Conservation (phyloP, 768 basidiomycete species). For the Leccinellum luteum region DNA sequence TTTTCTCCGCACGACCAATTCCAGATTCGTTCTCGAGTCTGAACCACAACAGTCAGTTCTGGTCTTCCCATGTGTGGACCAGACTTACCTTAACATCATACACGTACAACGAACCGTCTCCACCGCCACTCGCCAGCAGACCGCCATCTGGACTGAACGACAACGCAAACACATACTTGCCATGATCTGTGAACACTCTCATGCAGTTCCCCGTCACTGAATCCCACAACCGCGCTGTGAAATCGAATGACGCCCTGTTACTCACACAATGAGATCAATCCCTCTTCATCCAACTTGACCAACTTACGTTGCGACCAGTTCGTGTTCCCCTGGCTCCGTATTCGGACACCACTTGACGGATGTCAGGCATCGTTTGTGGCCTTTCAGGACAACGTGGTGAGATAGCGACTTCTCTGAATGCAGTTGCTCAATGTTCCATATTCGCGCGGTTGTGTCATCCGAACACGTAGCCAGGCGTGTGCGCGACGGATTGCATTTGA, state of each 20-base stretch:
- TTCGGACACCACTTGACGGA: slow-evolving; percentile 68
- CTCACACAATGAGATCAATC: slow-evolving; percentile 2
- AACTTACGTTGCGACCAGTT: slow-evolving; percentile 70
- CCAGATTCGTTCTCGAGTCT: slow-evolving; percentile 51
- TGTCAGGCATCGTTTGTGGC: slow-evolving; percentile 66
- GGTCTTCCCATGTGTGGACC: background rate
- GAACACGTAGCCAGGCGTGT: slow-evolving; percentile 78
- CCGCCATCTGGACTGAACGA: slow-evolving; percentile 73
- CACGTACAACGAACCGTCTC: slow-evolving; percentile 73
- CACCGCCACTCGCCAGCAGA: slow-evolving; percentile 73
- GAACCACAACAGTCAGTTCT: slow-evolving; percentile 22
- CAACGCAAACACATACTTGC: slow-evolving; percentile 67
- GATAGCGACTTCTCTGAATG: slow-evolving; percentile 24
- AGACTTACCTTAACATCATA: slow-evolving; percentile 67
- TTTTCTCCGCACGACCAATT: slow-evolving; percentile 64
- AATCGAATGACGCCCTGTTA: slow-evolving; percentile 74
- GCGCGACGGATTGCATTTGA: slow-evolving; percentile 63
- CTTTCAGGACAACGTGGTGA: slow-evolving; percentile 44
- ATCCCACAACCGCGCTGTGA: slow-evolving; percentile 81
- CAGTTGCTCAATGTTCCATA: slow-evolving; percentile 66
- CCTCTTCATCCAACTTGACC: background rate
- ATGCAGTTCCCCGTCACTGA: slow-evolving; percentile 73
- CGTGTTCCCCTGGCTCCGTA: slow-evolving; percentile 46
- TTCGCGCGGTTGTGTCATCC: slow-evolving; percentile 73
- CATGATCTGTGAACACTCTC: slow-evolving; percentile 68